Conservation (phyloP, 2,329 filamentous ascomycete genomes). For the Aspergillus novofumigatus region DNA sequence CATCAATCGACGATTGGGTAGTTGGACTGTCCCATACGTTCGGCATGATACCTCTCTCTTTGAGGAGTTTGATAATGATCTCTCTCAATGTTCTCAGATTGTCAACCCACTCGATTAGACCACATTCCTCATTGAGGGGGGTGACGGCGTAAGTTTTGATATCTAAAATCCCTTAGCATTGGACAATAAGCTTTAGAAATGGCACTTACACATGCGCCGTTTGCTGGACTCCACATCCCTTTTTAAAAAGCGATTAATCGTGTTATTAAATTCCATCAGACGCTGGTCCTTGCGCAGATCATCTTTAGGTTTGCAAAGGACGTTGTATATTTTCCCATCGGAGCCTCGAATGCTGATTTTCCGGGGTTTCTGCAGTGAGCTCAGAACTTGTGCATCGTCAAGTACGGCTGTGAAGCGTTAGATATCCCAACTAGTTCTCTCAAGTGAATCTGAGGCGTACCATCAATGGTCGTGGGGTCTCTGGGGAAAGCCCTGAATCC, state of each 20-base stretch:
- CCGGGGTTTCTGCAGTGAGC: conserved; percentile 86
- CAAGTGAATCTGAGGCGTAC: conserved; percentile 23
- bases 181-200: background rate
- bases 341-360: conserved; percentile 84
- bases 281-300: conserved; percentile 96
- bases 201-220: conserved; percentile 64
- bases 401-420: conserved; percentile 53
- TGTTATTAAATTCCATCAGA: conserved; percentile 97
- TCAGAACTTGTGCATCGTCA: conserved; percentile 85
- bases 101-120: conserved; percentile 97
- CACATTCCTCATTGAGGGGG: conserved; percentile 94
- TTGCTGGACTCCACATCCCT: conserved; percentile 86
- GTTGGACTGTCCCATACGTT: conserved; percentile 36
- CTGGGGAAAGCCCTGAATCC: conserved; percentile 79
- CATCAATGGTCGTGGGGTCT: conserved; percentile 75
- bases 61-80: conserved; percentile 76
- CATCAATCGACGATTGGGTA: background rate
- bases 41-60: conserved; percentile 62
- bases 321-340: conserved; percentile 81
- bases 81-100: conserved; percentile 92
- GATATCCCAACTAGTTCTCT: background rate
- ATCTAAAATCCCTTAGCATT: conserved; percentile 38
- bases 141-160: conserved; percentile 98
- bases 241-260: conserved; percentile 94
- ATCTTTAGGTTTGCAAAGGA: conserved; percentile 96